These are phyloP conservation scores for Apiospora rasikravindrae DNA, from an alignment of 2,329 filamentous ascomycete genomes.

Conservation along the genomic window DNA sequence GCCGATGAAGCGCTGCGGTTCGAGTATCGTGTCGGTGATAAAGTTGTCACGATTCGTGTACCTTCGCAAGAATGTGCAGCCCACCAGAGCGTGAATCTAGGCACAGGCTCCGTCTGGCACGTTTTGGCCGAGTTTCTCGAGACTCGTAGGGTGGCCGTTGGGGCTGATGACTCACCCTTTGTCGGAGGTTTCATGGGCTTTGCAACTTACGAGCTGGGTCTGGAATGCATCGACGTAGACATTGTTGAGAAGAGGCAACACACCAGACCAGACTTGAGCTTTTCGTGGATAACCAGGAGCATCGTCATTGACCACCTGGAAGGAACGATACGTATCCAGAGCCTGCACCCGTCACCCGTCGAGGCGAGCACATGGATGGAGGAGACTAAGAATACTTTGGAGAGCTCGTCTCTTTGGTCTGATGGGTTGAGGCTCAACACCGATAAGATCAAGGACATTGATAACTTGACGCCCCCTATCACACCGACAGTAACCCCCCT, in stretches of 20 bases:
- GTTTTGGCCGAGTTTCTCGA: constrained; percentile 52
- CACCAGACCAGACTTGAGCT: constrained; percentile 70
- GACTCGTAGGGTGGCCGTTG: constrained; percentile 30
- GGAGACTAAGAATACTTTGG: constrained; percentile 39
- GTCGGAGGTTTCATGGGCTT: constrained; percentile 86
- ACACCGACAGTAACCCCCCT: constrained; percentile 31
- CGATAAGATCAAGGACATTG: constrained; percentile 25
- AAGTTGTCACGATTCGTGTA: constrained; percentile 41
- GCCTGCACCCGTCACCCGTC: constrained; percentile 52
- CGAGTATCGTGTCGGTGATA: constrained; percentile 61
- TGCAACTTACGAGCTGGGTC: constrained; percentile 82
- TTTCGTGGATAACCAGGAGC: constrained; percentile 78
- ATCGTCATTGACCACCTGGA: constrained; percentile 76
- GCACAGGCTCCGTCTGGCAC: constrained; percentile 52
- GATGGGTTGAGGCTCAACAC: constrained; percentile 31
- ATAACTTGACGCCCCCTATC: constrained; percentile 36
- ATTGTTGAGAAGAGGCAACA: constrained; percentile 41
- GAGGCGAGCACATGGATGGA: constrained; percentile 51
- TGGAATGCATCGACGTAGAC: constrained; percentile 62
- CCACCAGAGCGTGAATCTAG: constrained; percentile 35
- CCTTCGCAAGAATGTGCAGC: constrained; percentile 23
- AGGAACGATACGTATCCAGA: constrained; percentile 69
- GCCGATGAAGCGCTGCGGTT: constrained; percentile 61
- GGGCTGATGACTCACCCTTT: constrained; percentile 59
- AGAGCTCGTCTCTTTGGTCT: constrained; percentile 41